These are phyloP conservation scores for Notholithocarpus densiflorus DNA, from an alignment of 306 rosid species.

Conservation along the genomic window DNA sequence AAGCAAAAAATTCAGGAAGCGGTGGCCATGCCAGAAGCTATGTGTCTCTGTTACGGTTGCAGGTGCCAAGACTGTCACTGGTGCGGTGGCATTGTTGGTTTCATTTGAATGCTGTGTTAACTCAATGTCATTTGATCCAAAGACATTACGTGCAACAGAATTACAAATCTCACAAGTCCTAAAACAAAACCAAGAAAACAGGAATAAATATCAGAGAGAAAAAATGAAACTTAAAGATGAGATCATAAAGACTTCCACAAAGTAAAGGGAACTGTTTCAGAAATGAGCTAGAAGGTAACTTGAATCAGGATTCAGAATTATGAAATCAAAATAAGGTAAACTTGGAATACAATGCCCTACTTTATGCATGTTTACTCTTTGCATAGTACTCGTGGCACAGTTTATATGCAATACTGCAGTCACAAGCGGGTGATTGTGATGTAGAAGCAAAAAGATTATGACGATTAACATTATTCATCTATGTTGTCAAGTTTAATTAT, in stretches of 20 bases:
- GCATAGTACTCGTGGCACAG: not conserved
- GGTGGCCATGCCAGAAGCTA: conserved; percentile 92
- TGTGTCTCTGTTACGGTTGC: conserved; percentile 51
- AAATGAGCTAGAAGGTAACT: not conserved
- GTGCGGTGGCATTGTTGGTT: conserved; percentile 33
- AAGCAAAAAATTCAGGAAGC: conserved; percentile 85
- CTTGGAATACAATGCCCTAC: not conserved
- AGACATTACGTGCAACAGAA: conserved; percentile 70
- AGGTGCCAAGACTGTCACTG: conserved; percentile 39
- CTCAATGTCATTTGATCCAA: conserved; percentile 58
- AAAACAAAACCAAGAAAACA: conserved; percentile 19
- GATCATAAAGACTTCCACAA: not conserved
- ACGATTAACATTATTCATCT: not conserved
- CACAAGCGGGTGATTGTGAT: not conserved
- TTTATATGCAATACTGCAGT: not conserved
- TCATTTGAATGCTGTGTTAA: conserved; percentile 50
- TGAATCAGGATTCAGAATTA: not conserved
- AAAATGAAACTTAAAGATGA: not conserved
- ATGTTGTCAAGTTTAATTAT: not conserved
- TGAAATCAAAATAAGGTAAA: not conserved
- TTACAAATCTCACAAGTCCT: conserved; percentile 98
- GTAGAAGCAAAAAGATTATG: not conserved
- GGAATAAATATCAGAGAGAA: not conserved
- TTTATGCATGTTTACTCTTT: too few species aligned
- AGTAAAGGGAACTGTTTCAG: not conserved